Percentiles rank a stretch among this genome's conserved stretches.
phyloP scores from a whole-genome alignment of 169 alveolate genomes.

The Eimeria mitis region DNA sequence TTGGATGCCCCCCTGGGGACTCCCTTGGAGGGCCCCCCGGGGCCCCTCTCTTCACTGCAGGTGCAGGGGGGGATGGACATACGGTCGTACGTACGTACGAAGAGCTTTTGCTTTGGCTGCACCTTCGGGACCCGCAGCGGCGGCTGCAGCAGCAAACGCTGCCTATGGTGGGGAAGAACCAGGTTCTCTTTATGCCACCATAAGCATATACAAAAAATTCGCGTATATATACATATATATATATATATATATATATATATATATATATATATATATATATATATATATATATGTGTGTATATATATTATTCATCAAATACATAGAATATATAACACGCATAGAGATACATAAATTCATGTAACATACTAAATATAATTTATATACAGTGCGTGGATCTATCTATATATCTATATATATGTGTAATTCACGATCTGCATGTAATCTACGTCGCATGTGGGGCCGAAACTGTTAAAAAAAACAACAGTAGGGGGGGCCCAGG shows the following conservation, averaged over 20 bases:
- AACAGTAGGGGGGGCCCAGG: no score
- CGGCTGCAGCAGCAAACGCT: conserved; percentile 68
- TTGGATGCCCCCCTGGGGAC: not conserved
- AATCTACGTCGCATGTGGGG: no score
- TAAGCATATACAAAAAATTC: not conserved
- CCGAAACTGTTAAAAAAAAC: no score
- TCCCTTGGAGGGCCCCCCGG: not conserved
- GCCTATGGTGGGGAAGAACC: conserved; percentile 57
- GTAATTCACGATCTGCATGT: no score
- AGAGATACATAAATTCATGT: not conserved
- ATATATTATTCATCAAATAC: not conserved
- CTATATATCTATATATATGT: no score
- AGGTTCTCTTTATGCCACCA: conserved; percentile 43
- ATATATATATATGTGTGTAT: not conserved
- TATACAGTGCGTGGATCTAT: no score
- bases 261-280: no score
- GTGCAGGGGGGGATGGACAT: conserved; percentile 8
- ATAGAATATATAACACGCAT: not conserved
- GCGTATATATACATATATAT: no score
- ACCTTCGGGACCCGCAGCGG: conserved; percentile 12
- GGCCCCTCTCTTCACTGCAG: conserved; percentile 19
- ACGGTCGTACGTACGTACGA: conserved; percentile 22
- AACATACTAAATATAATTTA: no score
- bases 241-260: no score
- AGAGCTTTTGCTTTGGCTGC: conserved; percentile 54